Base-by-base conservation (phyloP, 371 early-diverging fungal species). In the Rhizomucor miehei region DNA sequence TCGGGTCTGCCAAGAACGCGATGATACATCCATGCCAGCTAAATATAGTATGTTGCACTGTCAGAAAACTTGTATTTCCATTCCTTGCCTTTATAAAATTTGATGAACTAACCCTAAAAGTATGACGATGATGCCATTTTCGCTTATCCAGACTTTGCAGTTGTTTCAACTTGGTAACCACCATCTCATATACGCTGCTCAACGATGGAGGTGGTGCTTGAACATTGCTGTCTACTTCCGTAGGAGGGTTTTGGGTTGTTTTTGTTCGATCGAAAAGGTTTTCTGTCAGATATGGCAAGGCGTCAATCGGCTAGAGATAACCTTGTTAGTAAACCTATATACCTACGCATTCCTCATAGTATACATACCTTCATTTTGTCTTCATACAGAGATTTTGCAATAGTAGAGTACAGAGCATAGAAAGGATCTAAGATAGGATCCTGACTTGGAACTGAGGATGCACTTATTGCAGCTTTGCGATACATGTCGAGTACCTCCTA, bases 1-100 rank as follows among this genome's bases (percentile, higher is more conserved):
- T 81, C 72, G 2, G 72, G 54, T 59, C 86, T 76, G 29, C 70
- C 65, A 41, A 75, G 81, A 1, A 85, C 62, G 46, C 79, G 57
- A 51, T 81, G 75, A 29, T 74, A 59, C 54, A 88, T 81, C 81
- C 88, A 87, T 8, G 86, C 77, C 57, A 78, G 72, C 85, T 87
- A 67, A 9, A 17, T 13, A 24, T 3, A 43, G 23, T 6, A 24
- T 9, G 1, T 37, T 44, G 29, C 29, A 29, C 5, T 29, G 29
- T 29, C 29, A 29, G 29, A 5, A 29, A 29, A 29, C 29, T 29
- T 29, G 29, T 8, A 29, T 29, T 29, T 29, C 29, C n/a, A n/a
- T n/a, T n/a, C 29, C 29, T 5, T 29, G 29, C 3, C 29, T 29
- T 29, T 29, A 10, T 6, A 16, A 2, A 25, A 25, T 4, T 24